phyloP scores from a whole-genome alignment of 345 rosid species.

The Excoecaria cochinchinensis region DNA sequence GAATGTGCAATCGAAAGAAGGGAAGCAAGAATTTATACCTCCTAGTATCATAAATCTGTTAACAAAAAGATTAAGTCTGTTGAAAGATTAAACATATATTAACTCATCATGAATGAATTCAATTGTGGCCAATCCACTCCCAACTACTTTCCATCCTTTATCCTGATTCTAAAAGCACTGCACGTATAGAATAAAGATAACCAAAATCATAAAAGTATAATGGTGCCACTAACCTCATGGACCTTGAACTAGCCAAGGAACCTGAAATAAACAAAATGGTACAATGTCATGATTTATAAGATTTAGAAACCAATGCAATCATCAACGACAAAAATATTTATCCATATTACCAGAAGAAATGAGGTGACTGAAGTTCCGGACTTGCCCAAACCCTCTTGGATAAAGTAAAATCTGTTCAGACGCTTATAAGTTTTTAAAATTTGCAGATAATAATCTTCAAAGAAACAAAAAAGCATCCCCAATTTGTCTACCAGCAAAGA shows the following conservation, averaged over 20 bases:
- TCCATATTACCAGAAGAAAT: conserved; percentile 45
- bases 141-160: neutral
- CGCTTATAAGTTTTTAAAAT: conserved; percentile 5
- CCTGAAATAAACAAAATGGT: conserved; percentile 33
- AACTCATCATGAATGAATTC: neutral
- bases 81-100: neutral
- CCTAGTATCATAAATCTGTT: neutral
- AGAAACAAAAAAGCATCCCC: neutral
- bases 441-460: neutral
- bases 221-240: conserved; percentile 36
- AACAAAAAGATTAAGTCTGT: neutral
- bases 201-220: neutral
- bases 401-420: conserved; percentile 44
- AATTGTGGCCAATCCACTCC: neutral
- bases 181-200: neutral
- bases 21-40: neutral
- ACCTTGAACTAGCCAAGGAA: conserved; percentile 34
- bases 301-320: neutral
- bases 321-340: neutral
- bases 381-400: conserved; percentile 37
- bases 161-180: neutral
- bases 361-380: conserved; percentile 45
- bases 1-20: neutral
- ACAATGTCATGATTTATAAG: neutral
- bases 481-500: neutral